Conservation (phyloP, 306 rosid genomes). For the Vigna mungo region DNA sequence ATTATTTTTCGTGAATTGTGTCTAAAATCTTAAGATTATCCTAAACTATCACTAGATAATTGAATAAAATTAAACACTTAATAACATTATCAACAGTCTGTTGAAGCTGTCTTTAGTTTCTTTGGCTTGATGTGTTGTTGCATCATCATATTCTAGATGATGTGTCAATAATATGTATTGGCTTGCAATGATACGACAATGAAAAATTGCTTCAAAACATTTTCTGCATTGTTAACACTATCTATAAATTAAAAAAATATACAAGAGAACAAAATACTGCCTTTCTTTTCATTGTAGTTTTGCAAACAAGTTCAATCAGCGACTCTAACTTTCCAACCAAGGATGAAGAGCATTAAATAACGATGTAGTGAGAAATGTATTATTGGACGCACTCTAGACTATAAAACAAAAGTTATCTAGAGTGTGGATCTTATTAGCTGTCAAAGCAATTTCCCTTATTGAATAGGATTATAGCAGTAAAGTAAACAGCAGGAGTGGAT, state of each 20-base stretch:
- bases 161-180: not conserved
- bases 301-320: conserved; percentile 2
- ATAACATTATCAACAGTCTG: too few species aligned
- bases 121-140: not conserved
- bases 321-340: conserved; percentile 16
- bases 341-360: conserved; percentile 5
- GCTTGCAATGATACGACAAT: not conserved
- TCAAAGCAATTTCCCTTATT: conserved; percentile 11
- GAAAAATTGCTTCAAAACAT: not conserved
- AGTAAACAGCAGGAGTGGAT: conserved; percentile 29
- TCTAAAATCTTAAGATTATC: too few species aligned
- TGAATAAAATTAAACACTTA: too few species aligned
- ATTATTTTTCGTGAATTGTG: too few species aligned
- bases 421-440: conserved; percentile 1
- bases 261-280: not conserved
- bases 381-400: not conserved
- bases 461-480: conserved; percentile 11
- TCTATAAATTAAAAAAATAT: not conserved
- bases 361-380: not conserved
- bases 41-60: too few species aligned
- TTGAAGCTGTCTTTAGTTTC: too few species aligned
- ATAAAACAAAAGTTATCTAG: conserved; percentile 15
- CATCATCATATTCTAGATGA: not conserved
- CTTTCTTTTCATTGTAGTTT: conserved; percentile 6
- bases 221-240: too few species aligned